phyloP scores from a whole-genome alignment of 257 asterid species.

The Handroanthus guayacan region DNA sequence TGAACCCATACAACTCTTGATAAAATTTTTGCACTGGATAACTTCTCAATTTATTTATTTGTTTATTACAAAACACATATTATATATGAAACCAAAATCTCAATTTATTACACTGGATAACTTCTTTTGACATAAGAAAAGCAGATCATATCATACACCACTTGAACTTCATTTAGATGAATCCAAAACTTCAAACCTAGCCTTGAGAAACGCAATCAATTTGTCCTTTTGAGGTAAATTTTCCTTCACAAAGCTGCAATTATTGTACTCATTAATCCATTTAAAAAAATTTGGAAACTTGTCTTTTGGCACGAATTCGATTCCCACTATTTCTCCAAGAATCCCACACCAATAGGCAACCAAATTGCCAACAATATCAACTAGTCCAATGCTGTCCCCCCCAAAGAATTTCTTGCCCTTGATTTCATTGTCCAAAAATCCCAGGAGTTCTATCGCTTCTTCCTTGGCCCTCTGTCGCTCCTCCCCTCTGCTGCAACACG shows the following conservation, averaged over 20 bases:
- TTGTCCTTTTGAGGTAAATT: slow-evolving; percentile 44
- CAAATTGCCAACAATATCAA: slow-evolving; percentile 42
- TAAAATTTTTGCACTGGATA: too few species aligned
- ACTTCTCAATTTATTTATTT: too few species aligned
- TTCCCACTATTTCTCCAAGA: slow-evolving; percentile 27
- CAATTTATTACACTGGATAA: too few species aligned
- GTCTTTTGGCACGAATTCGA: not conserved
- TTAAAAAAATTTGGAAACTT: not conserved
- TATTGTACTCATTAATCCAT: not conserved
- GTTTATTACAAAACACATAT: too few species aligned
- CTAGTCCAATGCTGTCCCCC: slow-evolving; percentile 46
- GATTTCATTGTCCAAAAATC: slow-evolving; percentile 35
- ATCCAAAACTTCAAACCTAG: not conserved
- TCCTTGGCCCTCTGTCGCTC: slow-evolving; percentile 48
- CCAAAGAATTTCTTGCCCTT: slow-evolving; percentile 49
- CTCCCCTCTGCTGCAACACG: slow-evolving; percentile 40
- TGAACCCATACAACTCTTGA: too few species aligned
- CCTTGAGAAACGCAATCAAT: slow-evolving; percentile 22
- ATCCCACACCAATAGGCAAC: slow-evolving; percentile 38
- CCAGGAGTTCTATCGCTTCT: slow-evolving; percentile 39
- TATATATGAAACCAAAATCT: not conserved
- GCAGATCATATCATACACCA: not conserved
- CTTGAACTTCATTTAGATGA: not conserved
- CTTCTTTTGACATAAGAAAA: not conserved
- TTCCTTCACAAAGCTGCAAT: slow-evolving; percentile 34